Evolutionary conservation across 164 flowering plant genomes (phyloP).

Genomic region (Liriodendron chinense): DNA sequence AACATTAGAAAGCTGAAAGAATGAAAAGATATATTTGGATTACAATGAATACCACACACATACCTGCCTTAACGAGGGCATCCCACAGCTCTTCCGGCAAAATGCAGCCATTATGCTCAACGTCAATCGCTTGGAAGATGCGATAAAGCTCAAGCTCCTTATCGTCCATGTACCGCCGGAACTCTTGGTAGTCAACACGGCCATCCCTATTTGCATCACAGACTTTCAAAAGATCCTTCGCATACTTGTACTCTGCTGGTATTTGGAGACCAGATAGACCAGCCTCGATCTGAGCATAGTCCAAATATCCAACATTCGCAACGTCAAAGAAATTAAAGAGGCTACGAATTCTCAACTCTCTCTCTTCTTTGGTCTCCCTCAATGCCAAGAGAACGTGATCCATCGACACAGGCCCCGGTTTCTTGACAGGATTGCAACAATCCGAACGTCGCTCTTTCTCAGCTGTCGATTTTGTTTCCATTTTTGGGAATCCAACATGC

Average conservation of each 20-base stretch:
- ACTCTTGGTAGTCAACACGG: conserved; percentile 77
- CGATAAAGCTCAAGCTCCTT: conserved; percentile 89
- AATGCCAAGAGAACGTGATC: conserved; percentile 85
- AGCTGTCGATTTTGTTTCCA: conserved; percentile 17
- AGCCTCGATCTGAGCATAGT: conserved; percentile 66
- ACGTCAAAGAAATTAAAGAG: conserved; percentile 76
- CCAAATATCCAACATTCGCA: conserved; percentile 61
- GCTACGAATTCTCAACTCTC: conserved; percentile 72
- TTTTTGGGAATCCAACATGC: conserved; percentile 30
- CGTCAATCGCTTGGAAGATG: conserved; percentile 92
- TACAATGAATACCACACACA: conserved; percentile 1
- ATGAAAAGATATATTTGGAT: not conserved
- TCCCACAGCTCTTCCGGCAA: conserved; percentile 95
- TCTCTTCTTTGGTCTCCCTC: conserved; percentile 78
- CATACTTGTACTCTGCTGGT: conserved; percentile 83
- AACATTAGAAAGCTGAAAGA: not conserved
- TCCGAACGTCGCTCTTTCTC: conserved; percentile 21
- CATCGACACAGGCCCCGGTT: conserved; percentile 63
- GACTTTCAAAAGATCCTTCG: conserved; percentile 72
- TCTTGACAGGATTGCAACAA: conserved; percentile 64
- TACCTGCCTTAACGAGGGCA: conserved; percentile 92
- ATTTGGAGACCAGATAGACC: conserved; percentile 79
- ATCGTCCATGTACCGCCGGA: conserved; percentile 84
- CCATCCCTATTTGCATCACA: conserved; percentile 87
- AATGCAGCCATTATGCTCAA: conserved; percentile 92